Conservation (phyloP, 768 basidiomycete species). For the Amanita brunnescens region DNA sequence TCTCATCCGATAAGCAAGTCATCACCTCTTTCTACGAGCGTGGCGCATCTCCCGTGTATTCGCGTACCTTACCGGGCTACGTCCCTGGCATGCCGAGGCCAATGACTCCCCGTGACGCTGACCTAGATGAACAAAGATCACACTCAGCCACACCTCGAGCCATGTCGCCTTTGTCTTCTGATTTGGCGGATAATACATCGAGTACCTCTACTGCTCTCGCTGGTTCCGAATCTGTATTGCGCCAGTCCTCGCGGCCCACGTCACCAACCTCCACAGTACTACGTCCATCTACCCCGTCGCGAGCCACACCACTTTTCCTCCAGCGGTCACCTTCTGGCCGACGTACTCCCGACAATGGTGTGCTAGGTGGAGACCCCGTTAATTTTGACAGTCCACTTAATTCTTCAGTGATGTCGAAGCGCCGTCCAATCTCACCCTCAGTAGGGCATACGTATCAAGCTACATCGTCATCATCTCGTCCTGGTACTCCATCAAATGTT, state of each 20-base stretch:
- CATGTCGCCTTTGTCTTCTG: conserved; percentile 47
- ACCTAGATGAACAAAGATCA: conserved; percentile 60
- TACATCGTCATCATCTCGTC: conserved; percentile 53
- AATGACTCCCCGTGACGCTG: conserved; percentile 80
- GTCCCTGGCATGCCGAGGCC: conserved; percentile 87
- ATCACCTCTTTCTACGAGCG: conserved; percentile 39
- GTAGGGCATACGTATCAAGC: conserved; percentile 53
- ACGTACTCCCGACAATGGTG: conserved; percentile 48
- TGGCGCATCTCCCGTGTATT: conserved; percentile 54
- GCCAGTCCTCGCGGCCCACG: conserved; percentile 35
- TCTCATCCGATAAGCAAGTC: conserved; percentile 54
- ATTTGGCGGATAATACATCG: conserved; percentile 22
- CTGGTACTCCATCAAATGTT: conserved; percentile 63
- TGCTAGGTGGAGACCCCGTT: conserved; percentile 27
- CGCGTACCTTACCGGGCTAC: conserved; percentile 68
- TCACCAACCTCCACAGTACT: conserved; percentile 40
- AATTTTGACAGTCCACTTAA: conserved; percentile 39
- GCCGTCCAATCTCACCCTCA: conserved; percentile 68
- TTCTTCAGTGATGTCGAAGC: conserved; percentile 46
- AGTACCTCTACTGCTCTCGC: conserved; percentile 28
- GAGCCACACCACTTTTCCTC: conserved; percentile 40
- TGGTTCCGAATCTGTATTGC: conserved; percentile 46
- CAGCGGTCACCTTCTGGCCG: conserved; percentile 57
- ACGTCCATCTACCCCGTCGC: conserved; percentile 13
- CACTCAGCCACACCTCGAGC: conserved; percentile 78